A percentile compares a stretch with the other conserved stretches of the same genome.
Evolutionary conservation across 345 rosid species (phyloP).

Genomic region (Citrus australasica): DNA sequence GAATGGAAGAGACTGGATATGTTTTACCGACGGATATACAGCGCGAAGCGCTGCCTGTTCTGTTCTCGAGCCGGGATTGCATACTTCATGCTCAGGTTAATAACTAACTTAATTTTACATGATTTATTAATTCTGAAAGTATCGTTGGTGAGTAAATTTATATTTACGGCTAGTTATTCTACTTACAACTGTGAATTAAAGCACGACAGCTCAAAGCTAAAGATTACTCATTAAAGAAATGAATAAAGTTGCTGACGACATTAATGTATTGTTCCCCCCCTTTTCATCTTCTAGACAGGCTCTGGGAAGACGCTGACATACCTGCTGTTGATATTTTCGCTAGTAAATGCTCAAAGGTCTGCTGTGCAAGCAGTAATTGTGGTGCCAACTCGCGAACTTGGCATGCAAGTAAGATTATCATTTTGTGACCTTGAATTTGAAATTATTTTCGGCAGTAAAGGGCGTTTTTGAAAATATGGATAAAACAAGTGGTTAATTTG

Average conservation of each 20-base stretch:
- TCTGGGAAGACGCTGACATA: constrained; percentile 94
- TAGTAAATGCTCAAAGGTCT: constrained; percentile 57
- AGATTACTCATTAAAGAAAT: neutral
- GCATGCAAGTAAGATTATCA: constrained; percentile 66
- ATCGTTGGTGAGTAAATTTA: too few relatives aligned
- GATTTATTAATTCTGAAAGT: neutral
- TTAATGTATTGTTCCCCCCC: constrained; percentile 1
- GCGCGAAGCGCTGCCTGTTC: constrained; percentile 65
- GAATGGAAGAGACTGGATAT: constrained; percentile 72
- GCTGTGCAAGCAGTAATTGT: constrained; percentile 83
- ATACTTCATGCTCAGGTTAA: constrained; percentile 88
- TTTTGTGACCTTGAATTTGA: neutral
- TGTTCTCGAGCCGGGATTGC: constrained; percentile 70
- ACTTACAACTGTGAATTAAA: neutral
- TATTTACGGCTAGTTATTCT: neutral
- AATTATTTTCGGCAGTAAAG: neutral
- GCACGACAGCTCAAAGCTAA: neutral
- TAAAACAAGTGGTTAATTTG: neutral
- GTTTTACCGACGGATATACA: constrained; percentile 61
- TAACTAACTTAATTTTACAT: neutral
- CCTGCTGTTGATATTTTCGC: constrained; percentile 61
- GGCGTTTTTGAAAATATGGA: neutral
- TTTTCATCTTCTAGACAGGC: constrained; percentile 68
- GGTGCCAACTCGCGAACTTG: constrained; percentile 93
- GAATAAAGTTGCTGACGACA: neutral